These are phyloP conservation scores for Protomyces inouyei DNA, from an alignment of 1,139 yeast genomes.

Conservation along the genomic window DNA sequence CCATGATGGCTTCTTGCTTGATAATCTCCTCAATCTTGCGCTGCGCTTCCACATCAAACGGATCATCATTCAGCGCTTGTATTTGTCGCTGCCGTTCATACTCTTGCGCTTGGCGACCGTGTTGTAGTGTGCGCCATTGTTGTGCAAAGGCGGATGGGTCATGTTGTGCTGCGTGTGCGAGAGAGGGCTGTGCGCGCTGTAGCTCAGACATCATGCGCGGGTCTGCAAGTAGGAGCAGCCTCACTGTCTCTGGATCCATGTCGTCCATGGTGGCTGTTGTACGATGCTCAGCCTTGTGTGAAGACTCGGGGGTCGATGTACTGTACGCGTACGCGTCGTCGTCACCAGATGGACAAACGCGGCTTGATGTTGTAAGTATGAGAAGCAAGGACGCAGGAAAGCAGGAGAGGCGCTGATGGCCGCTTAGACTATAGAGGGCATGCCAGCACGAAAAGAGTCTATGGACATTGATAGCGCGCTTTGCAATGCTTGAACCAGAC, in stretches of 20 bases:
- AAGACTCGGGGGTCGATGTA: too few relatives aligned
- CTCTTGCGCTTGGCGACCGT: conserved; percentile 8
- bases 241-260: conserved; percentile 37
- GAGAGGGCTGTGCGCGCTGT: conserved; percentile 19
- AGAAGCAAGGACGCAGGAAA: too few relatives aligned
- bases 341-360: too few relatives aligned
- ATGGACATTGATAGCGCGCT: too few relatives aligned
- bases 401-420: too few relatives aligned
- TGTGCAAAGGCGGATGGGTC: conserved; percentile 35
- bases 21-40: conserved; percentile 62
- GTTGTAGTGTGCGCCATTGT: conserved; percentile 4
- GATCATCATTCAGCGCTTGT: conserved; percentile 49
- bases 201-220: conserved; percentile 22
- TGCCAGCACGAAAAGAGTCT: too few relatives aligned
- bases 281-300: too few relatives aligned
- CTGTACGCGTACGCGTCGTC: too few relatives aligned
- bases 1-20: conserved; percentile 61
- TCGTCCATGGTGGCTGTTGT: not conserved
- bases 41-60: conserved; percentile 71
- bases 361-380: too few relatives aligned
- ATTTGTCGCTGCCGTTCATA: conserved; percentile 19
- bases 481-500: too few relatives aligned
- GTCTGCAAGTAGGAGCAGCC: conserved; percentile 38
- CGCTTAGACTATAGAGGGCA: too few relatives aligned
- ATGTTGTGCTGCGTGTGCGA: conserved; percentile 39